Evolutionary conservation across 192 early-diverging fungal species (phyloP), one percentile per base, ranked within the genome.

Genomic region (Coemansia sp.): DNA sequence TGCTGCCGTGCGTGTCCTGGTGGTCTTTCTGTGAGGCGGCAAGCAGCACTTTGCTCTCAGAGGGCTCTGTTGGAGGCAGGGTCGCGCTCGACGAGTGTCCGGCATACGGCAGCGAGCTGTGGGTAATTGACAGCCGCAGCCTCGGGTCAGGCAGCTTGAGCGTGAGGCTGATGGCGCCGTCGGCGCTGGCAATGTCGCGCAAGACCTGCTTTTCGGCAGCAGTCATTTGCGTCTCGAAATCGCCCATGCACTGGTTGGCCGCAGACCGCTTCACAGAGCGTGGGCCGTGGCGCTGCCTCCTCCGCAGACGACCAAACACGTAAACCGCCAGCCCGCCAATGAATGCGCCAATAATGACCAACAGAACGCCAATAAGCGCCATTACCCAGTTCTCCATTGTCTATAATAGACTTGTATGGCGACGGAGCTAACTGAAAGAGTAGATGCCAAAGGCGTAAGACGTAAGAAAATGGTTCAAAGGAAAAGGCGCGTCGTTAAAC

Each of bases 131-230:
- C 31, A 66, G 39, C 38, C 51, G 37, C 29, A 73, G 47, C 10
- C 55, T 38, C n/a, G 63, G 49, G 18, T 73, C 70, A 5, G 70
- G 70, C 0, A 73, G 49, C 33, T 33, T 59, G 9, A 63, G 58
- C 13, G 58, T 57, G 21, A 73, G 54, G 37, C 60, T 62, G 35
- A 63, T 27, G 13, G 63, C 47, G 22, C 59, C 59, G 52, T 59
- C 56, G 23, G 52, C 43, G 29, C 35, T 39, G 14, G 53, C 31
- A 19, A 65, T 66, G n/a, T 27, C 49, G 33, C 61, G 63, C 43
- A 74, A 17, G 10, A 59, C 58, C 22, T 45, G 40, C 25, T 67
- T 66, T 49, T 74, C 70, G 8, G 41, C 53, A 4, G 54, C 54
- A 0, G 63, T 63, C 54, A 67, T 57, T 17, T 66, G 63, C 8